A percentile compares a stretch with the other conserved stretches of the same genome.
phyloP scores from a whole-genome alignment of 768 basidiomycete genomes.

The Phlegmacium glaucopus region DNA sequence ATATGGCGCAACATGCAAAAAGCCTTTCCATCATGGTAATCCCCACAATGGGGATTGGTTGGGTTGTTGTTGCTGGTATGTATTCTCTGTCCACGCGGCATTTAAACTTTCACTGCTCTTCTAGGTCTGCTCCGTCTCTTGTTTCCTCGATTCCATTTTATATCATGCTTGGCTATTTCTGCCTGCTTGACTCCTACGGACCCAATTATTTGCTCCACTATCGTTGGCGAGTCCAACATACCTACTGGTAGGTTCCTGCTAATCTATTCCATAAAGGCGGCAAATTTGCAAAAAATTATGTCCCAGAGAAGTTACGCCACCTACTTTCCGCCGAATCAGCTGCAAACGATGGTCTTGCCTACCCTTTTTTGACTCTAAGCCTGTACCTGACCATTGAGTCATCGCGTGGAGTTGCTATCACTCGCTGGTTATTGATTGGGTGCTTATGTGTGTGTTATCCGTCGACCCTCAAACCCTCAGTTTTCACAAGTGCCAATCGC shows the following conservation, averaged over 20 bases:
- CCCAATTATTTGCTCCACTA: slow-evolving; percentile 87
- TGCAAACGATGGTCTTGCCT: slow-evolving; percentile 93
- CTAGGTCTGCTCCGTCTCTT: slow-evolving; percentile 64
- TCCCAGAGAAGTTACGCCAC: slow-evolving; percentile 72
- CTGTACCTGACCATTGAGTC: slow-evolving; percentile 80
- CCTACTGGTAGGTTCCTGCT: background rate
- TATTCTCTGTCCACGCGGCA: slow-evolving; percentile 1
- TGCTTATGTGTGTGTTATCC: slow-evolving; percentile 58
- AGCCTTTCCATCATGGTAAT: slow-evolving; percentile 81
- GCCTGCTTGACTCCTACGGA: slow-evolving; percentile 94
- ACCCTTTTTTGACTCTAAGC: slow-evolving; percentile 85
- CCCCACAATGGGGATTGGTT: slow-evolving; percentile 80
- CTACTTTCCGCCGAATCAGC: slow-evolving; percentile 89
- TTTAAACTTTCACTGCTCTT: background rate
- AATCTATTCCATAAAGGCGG: slow-evolving; percentile 45
- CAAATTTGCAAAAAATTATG: slow-evolving; percentile 64
- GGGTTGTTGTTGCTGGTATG: slow-evolving; percentile 73
- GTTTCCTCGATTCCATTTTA: slow-evolving; percentile 67
- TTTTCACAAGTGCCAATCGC: background rate
- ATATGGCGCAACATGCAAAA: slow-evolving; percentile 91
- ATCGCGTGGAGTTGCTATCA: slow-evolving; percentile 59
- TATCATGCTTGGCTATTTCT: slow-evolving; percentile 81
- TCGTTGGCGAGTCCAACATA: slow-evolving; percentile 47
- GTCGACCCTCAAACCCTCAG: background rate
- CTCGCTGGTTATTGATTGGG: slow-evolving; percentile 83